A percentile compares a stretch with the other conserved stretches of the same genome.
Conservation (phyloP, 192 early-diverging fungal genomes). For the Borealophlyctis nickersoniae region DNA sequence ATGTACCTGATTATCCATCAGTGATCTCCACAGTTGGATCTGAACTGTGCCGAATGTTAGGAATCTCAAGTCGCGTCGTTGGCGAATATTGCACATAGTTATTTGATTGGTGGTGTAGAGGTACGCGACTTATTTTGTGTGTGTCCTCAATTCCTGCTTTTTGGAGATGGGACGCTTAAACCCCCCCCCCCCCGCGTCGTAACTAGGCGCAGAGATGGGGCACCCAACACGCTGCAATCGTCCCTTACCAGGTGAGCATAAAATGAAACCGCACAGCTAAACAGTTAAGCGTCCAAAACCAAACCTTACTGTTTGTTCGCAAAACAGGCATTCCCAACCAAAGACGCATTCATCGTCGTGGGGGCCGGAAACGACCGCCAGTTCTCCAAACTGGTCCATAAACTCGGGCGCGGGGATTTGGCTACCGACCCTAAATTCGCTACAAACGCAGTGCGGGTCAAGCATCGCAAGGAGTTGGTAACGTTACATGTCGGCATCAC, state of each 20-base stretch:
- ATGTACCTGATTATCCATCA: not conserved
- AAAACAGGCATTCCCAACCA: slow-evolving; percentile 63
- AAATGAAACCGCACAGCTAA: no score
- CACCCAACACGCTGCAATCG: slow-evolving; percentile 85
- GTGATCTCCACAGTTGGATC: no score
- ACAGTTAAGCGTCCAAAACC: no score
- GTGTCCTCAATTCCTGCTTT: no score
- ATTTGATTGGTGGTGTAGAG: slow-evolving; percentile 77
- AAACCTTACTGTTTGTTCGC: no score
- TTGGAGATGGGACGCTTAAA: no score
- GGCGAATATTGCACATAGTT: slow-evolving; percentile 87
- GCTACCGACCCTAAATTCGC: slow-evolving; percentile 47
- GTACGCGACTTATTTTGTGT: no score
- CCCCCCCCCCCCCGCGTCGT: no score
- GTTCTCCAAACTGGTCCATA: slow-evolving; percentile 64
- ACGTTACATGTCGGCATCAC: slow-evolving; percentile 5
- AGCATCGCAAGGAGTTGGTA: slow-evolving; percentile 62
- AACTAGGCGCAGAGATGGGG: slow-evolving; percentile 77
- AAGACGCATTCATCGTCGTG: slow-evolving; percentile 77
- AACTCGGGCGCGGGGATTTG: slow-evolving; percentile 51
- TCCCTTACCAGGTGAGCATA: slow-evolving; percentile 76
- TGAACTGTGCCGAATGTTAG: no score
- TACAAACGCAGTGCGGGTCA: slow-evolving; percentile 73
- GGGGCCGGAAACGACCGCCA: slow-evolving; percentile 90
- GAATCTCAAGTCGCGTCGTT: slow-evolving; percentile 84